Percentiles rank a stretch among this genome's conserved stretches.
These are phyloP conservation scores for Paramecium octaurelia DNA, from an alignment of 73 alveolate species.

Conservation along the genomic window DNA sequence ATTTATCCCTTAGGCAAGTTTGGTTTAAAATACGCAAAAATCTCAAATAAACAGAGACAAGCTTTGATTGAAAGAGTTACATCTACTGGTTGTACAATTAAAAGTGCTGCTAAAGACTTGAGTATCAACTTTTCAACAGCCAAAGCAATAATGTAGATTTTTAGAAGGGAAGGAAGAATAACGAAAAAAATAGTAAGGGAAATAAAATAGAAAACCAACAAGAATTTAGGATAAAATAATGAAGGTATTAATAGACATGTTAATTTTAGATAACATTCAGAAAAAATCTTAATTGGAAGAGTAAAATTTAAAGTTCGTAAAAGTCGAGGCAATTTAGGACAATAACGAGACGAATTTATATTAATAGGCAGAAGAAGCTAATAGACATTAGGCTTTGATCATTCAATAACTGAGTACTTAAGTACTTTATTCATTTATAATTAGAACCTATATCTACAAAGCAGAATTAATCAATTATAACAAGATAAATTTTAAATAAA, in stretches of 20 bases:
- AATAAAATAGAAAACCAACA: neutral
- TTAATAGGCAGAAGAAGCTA: neutral
- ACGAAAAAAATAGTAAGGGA: neutral
- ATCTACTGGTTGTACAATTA: constrained; percentile 34
- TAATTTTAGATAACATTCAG: neutral
- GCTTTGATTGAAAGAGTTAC: neutral
- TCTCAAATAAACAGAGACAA: neutral
- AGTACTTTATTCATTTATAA: neutral
- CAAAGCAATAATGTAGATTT: neutral
- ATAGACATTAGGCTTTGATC: neutral
- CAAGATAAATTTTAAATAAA: neutral
- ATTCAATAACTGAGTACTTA: neutral
- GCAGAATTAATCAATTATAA: neutral
- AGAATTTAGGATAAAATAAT: neutral
- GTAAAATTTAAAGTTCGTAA: neutral
- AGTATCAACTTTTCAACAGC: constrained; percentile 27
- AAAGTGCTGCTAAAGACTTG: constrained; percentile 7
- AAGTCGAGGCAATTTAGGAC: neutral
- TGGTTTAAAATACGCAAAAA: constrained; percentile 13
- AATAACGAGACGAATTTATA: neutral
- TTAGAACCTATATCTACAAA: neutral
- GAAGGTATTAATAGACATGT: neutral
- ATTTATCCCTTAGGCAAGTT: neutral
- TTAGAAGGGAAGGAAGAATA: constrained; percentile 22
- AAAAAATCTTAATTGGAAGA: neutral